Evolutionary conservation across 257 asterid species (phyloP).

Genomic region (Capsicum rhomboideum): DNA sequence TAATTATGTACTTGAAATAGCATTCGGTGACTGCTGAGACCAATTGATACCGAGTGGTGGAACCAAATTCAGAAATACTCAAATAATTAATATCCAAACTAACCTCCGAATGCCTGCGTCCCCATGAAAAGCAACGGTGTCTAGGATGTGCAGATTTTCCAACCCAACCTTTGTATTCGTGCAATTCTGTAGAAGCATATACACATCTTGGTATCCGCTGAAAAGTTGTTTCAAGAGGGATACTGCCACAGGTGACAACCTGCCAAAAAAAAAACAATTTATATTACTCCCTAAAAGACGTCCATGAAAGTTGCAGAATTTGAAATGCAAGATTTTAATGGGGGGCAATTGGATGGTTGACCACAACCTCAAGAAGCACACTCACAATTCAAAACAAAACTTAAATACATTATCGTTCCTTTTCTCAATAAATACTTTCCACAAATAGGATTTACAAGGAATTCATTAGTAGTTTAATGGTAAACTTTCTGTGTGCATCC

Average conservation of each 20-base stretch:
- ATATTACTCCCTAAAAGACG: not conserved
- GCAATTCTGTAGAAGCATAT: conserved; percentile 59
- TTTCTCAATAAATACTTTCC: not conserved
- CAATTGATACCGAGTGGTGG: not conserved
- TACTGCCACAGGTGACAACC: conserved; percentile 88
- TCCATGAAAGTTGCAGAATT: not conserved
- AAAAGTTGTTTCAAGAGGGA: conserved; percentile 74
- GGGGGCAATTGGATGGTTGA: not conserved
- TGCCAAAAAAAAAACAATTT: not conserved
- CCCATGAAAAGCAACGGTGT: conserved; percentile 70
- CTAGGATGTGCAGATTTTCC: conserved; percentile 45
- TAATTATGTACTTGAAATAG: not conserved
- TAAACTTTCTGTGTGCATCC: not conserved
- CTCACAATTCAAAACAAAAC: not conserved
- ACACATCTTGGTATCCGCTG: conserved; percentile 64
- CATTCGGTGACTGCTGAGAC: not conserved
- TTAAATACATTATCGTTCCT: not conserved
- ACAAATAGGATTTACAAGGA: not conserved
- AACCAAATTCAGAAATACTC: not conserved
- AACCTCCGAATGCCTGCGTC: conserved; percentile 66
- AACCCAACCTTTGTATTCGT: conserved; percentile 57
- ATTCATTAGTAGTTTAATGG: not conserved
- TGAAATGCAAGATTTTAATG: not conserved
- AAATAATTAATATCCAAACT: conserved; percentile 13
- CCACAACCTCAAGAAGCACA: not conserved